Base-by-base conservation (phyloP, 2,329 filamentous ascomycete species). In the Neocucurbitaria cava region DNA sequence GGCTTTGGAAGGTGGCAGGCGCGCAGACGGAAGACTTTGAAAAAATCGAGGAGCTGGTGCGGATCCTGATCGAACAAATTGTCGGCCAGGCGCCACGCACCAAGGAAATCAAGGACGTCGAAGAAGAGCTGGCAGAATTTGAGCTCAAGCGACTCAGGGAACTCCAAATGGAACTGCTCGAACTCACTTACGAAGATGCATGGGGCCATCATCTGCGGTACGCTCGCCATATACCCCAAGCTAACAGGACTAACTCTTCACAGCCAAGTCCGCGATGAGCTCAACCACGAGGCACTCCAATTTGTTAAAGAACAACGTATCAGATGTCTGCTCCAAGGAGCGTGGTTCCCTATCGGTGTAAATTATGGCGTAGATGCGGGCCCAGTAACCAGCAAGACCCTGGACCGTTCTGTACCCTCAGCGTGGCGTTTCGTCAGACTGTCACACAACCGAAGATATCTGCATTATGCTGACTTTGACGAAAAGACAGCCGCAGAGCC, bases 231-330 rank as follows among this genome's bases (percentile, higher is more conserved):
- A 0, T 44, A 35, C 31, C 35, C 21, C 30, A 50, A 46, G 38
- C 26, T 20, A 31, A n/a, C 44, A 15, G 55, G 52, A 54, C 69
- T 73, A 61, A 73, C 64, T 44, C 9, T 50, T 33, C 24, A 46
- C 58, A 81, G 78, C 60, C 91, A 95, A 76, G 91, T 96, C n/a
- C 89, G 92, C 30, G 92, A 97, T 49, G 92, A 96, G 74, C 83
- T 98, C 40, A 90, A 91, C 64, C 88, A 94, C 67, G 95, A 99
- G 76, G 92, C 94, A 10, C 79, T 97, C 49, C 91, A 96, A 69
- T 99, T 99, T 70, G 91, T 98, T 76, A 97, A 96, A 76, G 95
- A 99, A 78, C 95, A 99, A 76, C 87, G 95, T 33, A 90, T 98
- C 57, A 85, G 95, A 49, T 97, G 93, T 71, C 81, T 99, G 35